Evolutionary conservation across 208 protist genomes (phyloP).

Genomic region (Trichomonas gallinae): DNA sequence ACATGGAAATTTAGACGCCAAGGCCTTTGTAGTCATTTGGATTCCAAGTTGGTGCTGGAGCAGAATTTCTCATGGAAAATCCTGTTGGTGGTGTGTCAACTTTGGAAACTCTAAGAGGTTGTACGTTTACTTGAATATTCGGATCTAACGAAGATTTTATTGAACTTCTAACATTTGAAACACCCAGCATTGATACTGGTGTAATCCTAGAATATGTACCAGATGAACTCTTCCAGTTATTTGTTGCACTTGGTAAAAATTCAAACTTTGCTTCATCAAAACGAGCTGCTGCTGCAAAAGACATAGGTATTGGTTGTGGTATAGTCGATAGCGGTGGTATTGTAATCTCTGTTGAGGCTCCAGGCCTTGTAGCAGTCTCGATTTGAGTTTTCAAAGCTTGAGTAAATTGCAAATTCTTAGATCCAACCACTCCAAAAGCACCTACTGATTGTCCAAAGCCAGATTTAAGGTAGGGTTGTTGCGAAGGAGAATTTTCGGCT

Average conservation of each 20-base stretch:
- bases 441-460: not conserved
- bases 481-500: too few species aligned
- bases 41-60: too few species aligned
- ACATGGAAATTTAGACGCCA: too few species aligned
- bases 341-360: not conserved
- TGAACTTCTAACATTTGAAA: not conserved
- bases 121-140: not conserved
- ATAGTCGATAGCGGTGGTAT: not conserved
- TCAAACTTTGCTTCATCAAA: not conserved
- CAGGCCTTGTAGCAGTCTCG: not conserved
- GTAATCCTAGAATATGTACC: not conserved
- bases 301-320: not conserved
- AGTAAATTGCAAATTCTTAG: not conserved
- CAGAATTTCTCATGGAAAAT: not conserved
- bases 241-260: not conserved
- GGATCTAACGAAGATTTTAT: not conserved
- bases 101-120: not conserved
- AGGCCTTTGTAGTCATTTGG: too few species aligned
- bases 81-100: not conserved
- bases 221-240: not conserved
- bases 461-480: not conserved
- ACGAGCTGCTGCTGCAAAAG: not conserved
- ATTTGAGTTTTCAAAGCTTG: not conserved
- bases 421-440: not conserved
- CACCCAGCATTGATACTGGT: not conserved